phyloP scores from a whole-genome alignment of 176 grass and related monocot genomes.

The Eleusine indica region DNA sequence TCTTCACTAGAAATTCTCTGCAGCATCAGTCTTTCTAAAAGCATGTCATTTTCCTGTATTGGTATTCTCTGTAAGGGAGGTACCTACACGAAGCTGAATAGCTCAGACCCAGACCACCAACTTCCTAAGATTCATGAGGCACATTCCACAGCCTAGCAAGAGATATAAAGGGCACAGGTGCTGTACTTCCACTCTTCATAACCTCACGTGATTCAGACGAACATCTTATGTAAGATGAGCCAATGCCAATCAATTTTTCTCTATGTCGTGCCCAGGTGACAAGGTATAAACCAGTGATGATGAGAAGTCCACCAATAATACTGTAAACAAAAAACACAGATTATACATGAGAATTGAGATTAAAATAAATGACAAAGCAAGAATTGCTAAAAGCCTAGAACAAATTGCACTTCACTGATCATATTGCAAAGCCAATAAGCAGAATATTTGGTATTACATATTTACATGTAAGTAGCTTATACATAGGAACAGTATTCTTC shows the following conservation, averaged over 20 bases:
- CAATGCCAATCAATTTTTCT: constrained; percentile 47
- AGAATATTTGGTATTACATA: constrained; percentile 1
- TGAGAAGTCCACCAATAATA: constrained; percentile 87
- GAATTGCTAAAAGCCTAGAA: background rate
- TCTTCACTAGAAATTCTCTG: constrained; percentile 25
- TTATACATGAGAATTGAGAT: constrained; percentile 32
- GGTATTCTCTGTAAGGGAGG: constrained; percentile 34
- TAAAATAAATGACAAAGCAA: constrained; percentile 29
- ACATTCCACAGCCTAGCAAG: constrained; percentile 63
- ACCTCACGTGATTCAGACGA: constrained; percentile 40
- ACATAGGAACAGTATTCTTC: constrained; percentile 25
- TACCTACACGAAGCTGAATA: constrained; percentile 20
- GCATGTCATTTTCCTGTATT: constrained; percentile 31
- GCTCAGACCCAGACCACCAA: constrained; percentile 1
- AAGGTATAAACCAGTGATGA: constrained; percentile 80
- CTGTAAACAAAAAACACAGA: constrained; percentile 53
- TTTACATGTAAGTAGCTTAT: background rate
- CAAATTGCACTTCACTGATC: background rate
- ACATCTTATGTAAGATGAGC: constrained; percentile 50
- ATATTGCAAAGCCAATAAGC: constrained; percentile 26
- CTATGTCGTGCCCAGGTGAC: constrained; percentile 80
- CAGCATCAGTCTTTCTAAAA: constrained; percentile 27
- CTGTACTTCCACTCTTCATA: constrained; percentile 48
- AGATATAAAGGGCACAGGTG: constrained; percentile 43
- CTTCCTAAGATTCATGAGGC: constrained; percentile 64